Evolutionary conservation across 345 rosid genomes (phyloP).

Genomic region (Arabis hirsuta): DNA sequence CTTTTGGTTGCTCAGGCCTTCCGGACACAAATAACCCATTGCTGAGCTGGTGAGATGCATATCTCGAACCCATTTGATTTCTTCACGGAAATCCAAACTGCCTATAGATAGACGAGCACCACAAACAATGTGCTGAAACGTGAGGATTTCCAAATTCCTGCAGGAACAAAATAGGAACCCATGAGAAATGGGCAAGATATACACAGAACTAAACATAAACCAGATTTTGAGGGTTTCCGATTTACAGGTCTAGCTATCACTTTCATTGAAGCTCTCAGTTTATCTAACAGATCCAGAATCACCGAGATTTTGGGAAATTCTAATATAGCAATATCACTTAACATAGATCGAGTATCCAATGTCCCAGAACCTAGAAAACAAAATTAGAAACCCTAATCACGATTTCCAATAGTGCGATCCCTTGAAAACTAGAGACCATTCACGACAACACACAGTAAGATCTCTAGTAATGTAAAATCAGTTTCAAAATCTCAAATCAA

Average conservation of each 20-base stretch:
- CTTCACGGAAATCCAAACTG: constrained; percentile 29
- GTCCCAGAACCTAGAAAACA: background rate
- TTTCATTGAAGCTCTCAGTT: background rate
- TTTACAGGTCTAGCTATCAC: background rate
- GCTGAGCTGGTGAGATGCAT: constrained; percentile 96
- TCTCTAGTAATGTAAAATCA: background rate
- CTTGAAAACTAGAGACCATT: background rate
- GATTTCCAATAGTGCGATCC: background rate
- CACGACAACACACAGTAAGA: constrained; percentile 14
- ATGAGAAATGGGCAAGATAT: constrained; percentile 19
- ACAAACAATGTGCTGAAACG: constrained; percentile 23
- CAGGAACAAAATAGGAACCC: constrained; percentile 9
- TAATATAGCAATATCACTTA: background rate
- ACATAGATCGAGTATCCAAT: constrained; percentile 9
- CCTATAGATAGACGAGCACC: constrained; percentile 20
- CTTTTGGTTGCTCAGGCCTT: constrained; percentile 96
- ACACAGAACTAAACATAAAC: background rate
- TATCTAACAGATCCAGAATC: constrained; percentile 11
- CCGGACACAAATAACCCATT: constrained; percentile 98
- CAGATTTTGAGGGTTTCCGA: too few species aligned
- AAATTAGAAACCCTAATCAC: constrained; percentile 11
- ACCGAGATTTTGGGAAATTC: background rate
- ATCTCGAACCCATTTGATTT: constrained; percentile 85
- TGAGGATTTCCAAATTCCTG: constrained; percentile 26
- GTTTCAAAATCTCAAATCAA: background rate